A percentile compares a stretch with the other conserved stretches of the same genome.
phyloP scores from a whole-genome alignment of 2,329 filamentous ascomycete species.

The Diaporthe sp. region DNA sequence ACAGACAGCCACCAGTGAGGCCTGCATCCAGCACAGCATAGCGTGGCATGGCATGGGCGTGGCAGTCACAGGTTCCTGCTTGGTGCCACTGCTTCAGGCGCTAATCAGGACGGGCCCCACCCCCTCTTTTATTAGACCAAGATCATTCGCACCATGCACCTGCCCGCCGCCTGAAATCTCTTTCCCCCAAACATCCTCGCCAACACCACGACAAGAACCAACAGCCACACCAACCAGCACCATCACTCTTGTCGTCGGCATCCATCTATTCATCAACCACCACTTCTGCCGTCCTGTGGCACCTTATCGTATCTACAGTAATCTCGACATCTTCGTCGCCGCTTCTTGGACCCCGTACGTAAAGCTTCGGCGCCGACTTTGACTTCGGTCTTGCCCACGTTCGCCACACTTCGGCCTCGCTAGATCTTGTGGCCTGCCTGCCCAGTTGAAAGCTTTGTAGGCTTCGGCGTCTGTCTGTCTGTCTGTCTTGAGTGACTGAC shows the following conservation, averaged over 20 bases:
- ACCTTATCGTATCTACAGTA: constrained; percentile 33
- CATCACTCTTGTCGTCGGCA: constrained; percentile 13
- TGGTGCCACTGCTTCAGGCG: constrained; percentile 19
- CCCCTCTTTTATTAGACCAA: constrained; percentile 23
- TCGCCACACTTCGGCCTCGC: constrained; percentile 24
- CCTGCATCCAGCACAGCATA: not conserved
- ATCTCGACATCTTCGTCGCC: constrained; percentile 29
- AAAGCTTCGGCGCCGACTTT: constrained; percentile 23
- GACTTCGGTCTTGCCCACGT: constrained; percentile 24
- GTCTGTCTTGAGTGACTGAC: constrained; percentile 20
- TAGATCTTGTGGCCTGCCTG: constrained; percentile 21
- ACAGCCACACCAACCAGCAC: constrained; percentile 23
- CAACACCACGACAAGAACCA: constrained; percentile 19
- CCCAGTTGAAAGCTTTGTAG: constrained; percentile 32
- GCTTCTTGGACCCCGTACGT: constrained; percentile 20
- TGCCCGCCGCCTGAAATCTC: constrained; percentile 24
- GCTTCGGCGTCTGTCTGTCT: constrained; percentile 27
- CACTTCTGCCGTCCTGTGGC: constrained; percentile 7
- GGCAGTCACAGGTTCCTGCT: constrained; percentile 21
- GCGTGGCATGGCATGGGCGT: constrained; percentile 16
- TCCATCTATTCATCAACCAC: constrained; percentile 26
- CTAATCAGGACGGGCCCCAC: constrained; percentile 24
- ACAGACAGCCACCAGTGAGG: not conserved
- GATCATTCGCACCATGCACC: not conserved
- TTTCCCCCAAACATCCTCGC: constrained; percentile 19